phyloP scores from a whole-genome alignment of 495 filamentous ascomycete genomes.

The Articulospora tetracladia region DNA sequence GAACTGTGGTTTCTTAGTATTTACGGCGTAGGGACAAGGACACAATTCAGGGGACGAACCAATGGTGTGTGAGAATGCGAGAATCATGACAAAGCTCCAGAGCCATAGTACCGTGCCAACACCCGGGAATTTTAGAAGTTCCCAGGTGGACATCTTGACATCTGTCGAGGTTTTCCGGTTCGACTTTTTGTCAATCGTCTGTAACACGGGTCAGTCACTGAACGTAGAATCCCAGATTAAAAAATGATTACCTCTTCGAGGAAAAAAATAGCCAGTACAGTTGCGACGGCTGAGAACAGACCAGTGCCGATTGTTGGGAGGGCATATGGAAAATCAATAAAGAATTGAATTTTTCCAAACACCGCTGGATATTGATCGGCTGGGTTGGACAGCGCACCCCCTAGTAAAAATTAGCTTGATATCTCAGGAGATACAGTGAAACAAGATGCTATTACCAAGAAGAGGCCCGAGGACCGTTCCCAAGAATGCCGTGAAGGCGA shows the following conservation, averaged over 20 bases:
- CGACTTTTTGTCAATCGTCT: slow-evolving; percentile 17
- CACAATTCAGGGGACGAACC: slow-evolving; percentile 1
- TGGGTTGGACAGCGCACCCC: slow-evolving; percentile 58
- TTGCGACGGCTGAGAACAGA: slow-evolving; percentile 39
- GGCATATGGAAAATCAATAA: slow-evolving; percentile 60
- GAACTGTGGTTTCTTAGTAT: slow-evolving; percentile 33
- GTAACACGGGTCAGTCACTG: too few relatives aligned
- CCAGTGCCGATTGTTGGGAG: slow-evolving; percentile 54
- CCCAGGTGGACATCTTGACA: slow-evolving; percentile 37
- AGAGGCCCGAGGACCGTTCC: slow-evolving; percentile 65
- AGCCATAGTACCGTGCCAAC: slow-evolving; percentile 56
- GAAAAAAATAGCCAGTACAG: slow-evolving; percentile 41
- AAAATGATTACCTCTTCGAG: slow-evolving; percentile 48
- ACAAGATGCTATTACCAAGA: slow-evolving; percentile 45
- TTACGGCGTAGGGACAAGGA: too few relatives aligned
- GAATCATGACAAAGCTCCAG: slow-evolving; percentile 56
- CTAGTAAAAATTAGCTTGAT: slow-evolving; percentile 1
- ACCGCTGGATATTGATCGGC: slow-evolving; percentile 49
- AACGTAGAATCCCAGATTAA: slow-evolving; percentile 17
- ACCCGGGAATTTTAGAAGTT: slow-evolving; percentile 58
- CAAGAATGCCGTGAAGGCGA: slow-evolving; percentile 64
- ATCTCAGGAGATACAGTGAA: slow-evolving; percentile 12
- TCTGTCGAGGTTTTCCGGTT: slow-evolving; percentile 25
- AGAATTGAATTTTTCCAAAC: slow-evolving; percentile 52
- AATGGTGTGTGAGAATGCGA: slow-evolving; percentile 62